Evolutionary conservation across 768 basidiomycete species (phyloP).

Genomic region (Boletus reticuloceps): DNA sequence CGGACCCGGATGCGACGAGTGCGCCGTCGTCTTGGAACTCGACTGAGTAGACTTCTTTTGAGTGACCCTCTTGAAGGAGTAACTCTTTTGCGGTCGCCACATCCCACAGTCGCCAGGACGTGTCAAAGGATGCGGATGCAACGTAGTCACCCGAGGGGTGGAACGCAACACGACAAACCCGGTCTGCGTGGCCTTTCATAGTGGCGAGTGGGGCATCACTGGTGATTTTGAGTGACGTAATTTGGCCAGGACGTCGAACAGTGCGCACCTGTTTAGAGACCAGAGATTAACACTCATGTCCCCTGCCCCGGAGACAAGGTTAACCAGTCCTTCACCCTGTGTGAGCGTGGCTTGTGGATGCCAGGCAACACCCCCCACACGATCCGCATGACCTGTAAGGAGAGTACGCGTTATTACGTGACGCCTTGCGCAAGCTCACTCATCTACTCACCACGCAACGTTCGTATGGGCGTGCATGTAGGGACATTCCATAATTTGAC

Average conservation of each 20-base stretch:
- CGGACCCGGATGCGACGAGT: conserved; percentile 88
- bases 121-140: conserved; percentile 95
- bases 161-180: conserved; percentile 92
- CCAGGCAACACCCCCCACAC: conserved; percentile 96
- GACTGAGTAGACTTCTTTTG: conserved; percentile 94
- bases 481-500: conserved; percentile 97
- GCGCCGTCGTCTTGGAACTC: conserved; percentile 96
- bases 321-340: conserved; percentile 61
- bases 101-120: conserved; percentile 98
- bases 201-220: conserved; percentile 87
- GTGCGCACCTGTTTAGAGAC: conserved; percentile 74
- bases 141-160: conserved; percentile 95
- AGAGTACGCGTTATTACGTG: conserved; percentile 6
- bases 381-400: conserved; percentile 74
- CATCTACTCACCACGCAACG: conserved; percentile 60
- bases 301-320: conserved; percentile 88
- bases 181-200: conserved; percentile 84
- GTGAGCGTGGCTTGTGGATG: conserved; percentile 88
- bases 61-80: conserved; percentile 93
- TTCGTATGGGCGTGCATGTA: conserved; percentile 73
- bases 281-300: conserved; percentile 86
- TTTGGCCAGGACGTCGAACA: not conserved
- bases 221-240: conserved; percentile 5
- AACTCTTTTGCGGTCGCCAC: conserved; percentile 77
- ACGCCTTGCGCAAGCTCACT: not conserved